A percentile compares a stretch with the other conserved stretches of the same genome.
Conservation (phyloP, 2,329 filamentous ascomycete species). For the Diaporthe amygdali region DNA sequence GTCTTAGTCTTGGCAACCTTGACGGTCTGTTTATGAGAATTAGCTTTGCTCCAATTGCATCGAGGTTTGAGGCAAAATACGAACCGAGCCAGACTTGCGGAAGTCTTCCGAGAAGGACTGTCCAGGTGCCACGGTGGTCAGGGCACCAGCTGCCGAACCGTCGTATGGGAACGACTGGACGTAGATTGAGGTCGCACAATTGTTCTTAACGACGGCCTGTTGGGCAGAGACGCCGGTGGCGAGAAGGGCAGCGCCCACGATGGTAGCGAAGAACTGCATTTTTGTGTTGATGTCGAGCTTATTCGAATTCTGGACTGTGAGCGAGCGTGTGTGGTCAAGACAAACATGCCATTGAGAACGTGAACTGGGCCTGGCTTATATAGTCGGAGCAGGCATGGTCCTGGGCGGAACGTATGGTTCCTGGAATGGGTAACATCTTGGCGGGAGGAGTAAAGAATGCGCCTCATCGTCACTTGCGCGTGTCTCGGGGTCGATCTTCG, state of each 20-base stretch:
- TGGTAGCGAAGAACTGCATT: conserved; percentile 36
- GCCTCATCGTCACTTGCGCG: conserved; percentile 7
- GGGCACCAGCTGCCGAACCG: conserved; percentile 35
- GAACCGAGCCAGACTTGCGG: conserved; percentile 40
- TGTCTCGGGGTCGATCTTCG: conserved; percentile 3
- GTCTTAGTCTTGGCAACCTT: conserved; percentile 46
- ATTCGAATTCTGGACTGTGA: neutral
- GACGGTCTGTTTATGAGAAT: conserved; percentile 37
- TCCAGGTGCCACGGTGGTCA: conserved; percentile 39
- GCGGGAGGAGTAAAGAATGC: conserved; percentile 15
- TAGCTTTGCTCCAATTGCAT: neutral
- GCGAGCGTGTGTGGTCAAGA: neutral
- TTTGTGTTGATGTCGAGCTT: conserved; percentile 11
- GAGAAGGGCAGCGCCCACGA: conserved; percentile 38
- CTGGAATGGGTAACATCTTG: conserved; percentile 7
- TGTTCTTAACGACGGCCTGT: conserved; percentile 42
- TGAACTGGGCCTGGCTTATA: neutral
- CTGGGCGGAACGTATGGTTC: conserved; percentile 2
- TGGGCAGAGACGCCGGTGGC: conserved; percentile 39
- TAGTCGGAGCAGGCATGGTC: neutral
- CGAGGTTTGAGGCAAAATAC: conserved; percentile 16
- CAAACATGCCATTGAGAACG: neutral
- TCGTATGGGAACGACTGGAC: conserved; percentile 44
- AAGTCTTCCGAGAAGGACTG: conserved; percentile 43
- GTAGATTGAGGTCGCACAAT: conserved; percentile 38